Conservation (phyloP, 257 asterid genomes). For the Solanum habrochaites region DNA sequence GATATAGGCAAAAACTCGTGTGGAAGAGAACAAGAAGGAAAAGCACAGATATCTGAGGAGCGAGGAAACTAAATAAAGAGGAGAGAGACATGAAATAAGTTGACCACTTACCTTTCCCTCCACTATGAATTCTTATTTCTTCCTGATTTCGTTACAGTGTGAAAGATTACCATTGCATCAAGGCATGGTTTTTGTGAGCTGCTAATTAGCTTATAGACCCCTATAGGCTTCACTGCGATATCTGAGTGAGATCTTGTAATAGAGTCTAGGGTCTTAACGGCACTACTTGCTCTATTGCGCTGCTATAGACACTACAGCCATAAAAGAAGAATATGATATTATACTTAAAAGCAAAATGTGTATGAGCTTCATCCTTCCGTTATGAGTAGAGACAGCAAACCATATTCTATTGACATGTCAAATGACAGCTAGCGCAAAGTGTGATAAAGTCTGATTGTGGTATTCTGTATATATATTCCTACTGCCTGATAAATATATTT, state of each 20-base stretch:
- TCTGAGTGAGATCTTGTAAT: slow-evolving; percentile 92
- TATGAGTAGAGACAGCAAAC: not conserved
- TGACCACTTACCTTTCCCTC: not conserved
- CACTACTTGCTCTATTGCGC: not conserved
- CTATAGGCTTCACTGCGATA: too few relatives aligned
- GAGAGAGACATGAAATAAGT: not conserved
- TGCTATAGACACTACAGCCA: too few relatives aligned
- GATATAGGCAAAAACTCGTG: not conserved
- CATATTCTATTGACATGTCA: not conserved
- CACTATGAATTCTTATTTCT: not conserved
- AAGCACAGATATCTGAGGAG: not conserved
- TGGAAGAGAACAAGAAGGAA: not conserved
- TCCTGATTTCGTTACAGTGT: slow-evolving; percentile 37
- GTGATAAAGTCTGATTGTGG: too few relatives aligned
- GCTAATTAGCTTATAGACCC: too few relatives aligned
- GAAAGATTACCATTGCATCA: too few relatives aligned
- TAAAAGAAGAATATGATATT: too few relatives aligned
- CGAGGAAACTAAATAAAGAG: not conserved
- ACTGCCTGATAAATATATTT: not conserved
- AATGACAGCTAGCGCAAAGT: too few relatives aligned
- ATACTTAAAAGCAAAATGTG: too few relatives aligned
- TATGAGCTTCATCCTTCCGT: not conserved
- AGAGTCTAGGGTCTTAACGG: slow-evolving; percentile 97
- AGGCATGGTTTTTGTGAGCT: too few relatives aligned
- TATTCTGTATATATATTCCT: too few relatives aligned